These are phyloP conservation scores for Tuber magnatum DNA, from an alignment of 495 filamentous ascomycete genomes.

Conservation along the genomic window DNA sequence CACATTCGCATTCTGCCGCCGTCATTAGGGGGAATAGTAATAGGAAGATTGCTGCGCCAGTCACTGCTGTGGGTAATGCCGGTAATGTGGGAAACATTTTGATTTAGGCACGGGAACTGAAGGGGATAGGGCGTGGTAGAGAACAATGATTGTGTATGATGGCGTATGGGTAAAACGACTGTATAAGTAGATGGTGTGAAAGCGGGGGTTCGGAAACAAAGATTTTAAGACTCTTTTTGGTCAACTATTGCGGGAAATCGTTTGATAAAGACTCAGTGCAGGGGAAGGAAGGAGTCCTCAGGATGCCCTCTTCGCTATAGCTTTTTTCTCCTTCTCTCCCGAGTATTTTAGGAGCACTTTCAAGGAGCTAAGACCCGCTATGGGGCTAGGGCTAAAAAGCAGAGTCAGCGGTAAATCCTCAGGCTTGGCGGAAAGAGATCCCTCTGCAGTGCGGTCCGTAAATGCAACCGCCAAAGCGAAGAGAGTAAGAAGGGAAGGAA, in stretches of 20 bases:
- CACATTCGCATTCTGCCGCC: slow-evolving; percentile 35
- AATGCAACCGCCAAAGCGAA: neutral
- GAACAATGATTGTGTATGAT: neutral
- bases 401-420: neutral
- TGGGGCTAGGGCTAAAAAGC: neutral
- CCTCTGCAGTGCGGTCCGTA: neutral
- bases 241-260: neutral
- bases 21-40: slow-evolving; percentile 7
- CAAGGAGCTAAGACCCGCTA: neutral
- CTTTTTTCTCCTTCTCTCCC: neutral
- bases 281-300: neutral
- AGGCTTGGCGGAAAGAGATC: neutral
- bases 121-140: neutral
- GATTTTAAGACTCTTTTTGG: neutral
- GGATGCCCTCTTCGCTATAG: neutral
- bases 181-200: neutral
- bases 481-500: neutral
- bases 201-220: neutral
- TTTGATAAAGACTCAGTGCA: neutral
- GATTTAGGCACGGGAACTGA: neutral
- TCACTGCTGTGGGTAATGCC: neutral
- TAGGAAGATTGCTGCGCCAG: neutral
- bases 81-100: neutral
- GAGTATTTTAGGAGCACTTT: neutral
- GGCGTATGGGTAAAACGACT: neutral